A percentile compares a stretch with the other conserved stretches of the same genome.
These are phyloP conservation scores for Aspergillus amoenus DNA, from an alignment of 2,329 filamentous ascomycete genomes.

Conservation along the genomic window DNA sequence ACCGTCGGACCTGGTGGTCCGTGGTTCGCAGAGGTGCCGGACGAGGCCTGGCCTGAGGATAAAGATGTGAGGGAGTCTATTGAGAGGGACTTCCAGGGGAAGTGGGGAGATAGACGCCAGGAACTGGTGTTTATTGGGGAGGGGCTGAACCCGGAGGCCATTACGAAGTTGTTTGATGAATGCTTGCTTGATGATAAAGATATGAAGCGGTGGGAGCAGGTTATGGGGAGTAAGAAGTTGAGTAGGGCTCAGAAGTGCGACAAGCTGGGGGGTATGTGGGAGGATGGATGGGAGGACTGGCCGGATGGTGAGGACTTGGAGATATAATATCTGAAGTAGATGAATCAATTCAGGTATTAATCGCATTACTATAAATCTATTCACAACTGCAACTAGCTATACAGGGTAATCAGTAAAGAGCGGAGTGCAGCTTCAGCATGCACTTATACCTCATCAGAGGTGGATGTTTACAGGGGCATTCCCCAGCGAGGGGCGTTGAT, in stretches of 20 bases:
- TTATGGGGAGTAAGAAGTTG: constrained; percentile 49
- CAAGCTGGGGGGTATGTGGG: constrained; percentile 52
- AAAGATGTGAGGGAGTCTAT: constrained; percentile 50
- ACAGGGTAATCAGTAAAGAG: neutral
- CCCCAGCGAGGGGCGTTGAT: constrained; percentile 21
- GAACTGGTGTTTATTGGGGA: constrained; percentile 75
- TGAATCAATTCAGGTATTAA: neutral
- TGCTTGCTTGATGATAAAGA: constrained; percentile 65
- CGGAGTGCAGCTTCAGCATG: no score
- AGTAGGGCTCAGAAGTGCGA: constrained; percentile 45
- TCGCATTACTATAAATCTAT: neutral
- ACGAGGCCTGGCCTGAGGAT: constrained; percentile 53
- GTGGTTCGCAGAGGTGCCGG: constrained; percentile 60
- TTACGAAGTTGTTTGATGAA: constrained; percentile 57
- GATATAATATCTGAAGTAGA: neutral
- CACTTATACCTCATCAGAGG: no score
- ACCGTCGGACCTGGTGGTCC: constrained; percentile 43
- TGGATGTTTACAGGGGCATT: neutral
- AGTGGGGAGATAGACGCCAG: constrained; percentile 69
- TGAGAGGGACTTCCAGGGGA: constrained; percentile 49
- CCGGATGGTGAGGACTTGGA: constrained; percentile 30
- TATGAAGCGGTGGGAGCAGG: constrained; percentile 53
- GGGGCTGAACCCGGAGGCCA: constrained; percentile 52
- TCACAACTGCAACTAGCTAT: neutral
- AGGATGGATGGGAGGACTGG: constrained; percentile 62